Evolutionary conservation across 2,329 filamentous ascomycete genomes (phyloP).

Genomic region (Cryoendolithus antarcticus): DNA sequence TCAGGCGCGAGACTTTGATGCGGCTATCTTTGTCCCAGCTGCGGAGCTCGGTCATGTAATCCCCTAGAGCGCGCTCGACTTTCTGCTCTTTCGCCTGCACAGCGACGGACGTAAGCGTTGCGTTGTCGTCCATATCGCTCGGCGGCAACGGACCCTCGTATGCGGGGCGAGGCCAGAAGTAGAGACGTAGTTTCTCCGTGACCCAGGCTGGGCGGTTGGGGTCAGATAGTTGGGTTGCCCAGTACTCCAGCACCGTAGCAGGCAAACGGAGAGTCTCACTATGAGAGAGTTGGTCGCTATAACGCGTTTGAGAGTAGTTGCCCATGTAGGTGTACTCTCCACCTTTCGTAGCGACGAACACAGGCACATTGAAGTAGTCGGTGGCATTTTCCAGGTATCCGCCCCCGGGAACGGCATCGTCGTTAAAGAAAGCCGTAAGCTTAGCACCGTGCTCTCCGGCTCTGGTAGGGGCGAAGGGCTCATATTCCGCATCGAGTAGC

Average conservation of each 20-base stretch:
- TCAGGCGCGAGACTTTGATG: slow-evolving; percentile 24
- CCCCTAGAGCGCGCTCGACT: slow-evolving; percentile 21
- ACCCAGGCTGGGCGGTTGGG: slow-evolving; percentile 29
- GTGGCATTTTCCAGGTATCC: slow-evolving; percentile 7
- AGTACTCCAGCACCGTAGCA: slow-evolving; percentile 21
- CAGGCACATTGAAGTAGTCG: slow-evolving; percentile 27
- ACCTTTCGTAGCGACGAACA: slow-evolving; percentile 26
- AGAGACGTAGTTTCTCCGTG: slow-evolving; percentile 26
- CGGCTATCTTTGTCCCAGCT: slow-evolving; percentile 29
- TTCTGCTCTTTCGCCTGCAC: slow-evolving; percentile 11
- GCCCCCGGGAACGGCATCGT: slow-evolving; percentile 16
- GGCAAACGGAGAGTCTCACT: slow-evolving; percentile 29
- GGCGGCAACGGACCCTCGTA: slow-evolving; percentile 26
- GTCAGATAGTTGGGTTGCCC: slow-evolving; percentile 27
- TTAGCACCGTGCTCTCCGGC: slow-evolving; percentile 35
- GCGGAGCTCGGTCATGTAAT: slow-evolving; percentile 23
- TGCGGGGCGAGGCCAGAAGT: slow-evolving; percentile 30
- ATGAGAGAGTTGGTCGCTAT: slow-evolving; percentile 32
- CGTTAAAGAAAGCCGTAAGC: slow-evolving; percentile 34
- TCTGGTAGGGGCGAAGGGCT: slow-evolving; percentile 30
- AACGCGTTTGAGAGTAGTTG: slow-evolving; percentile 33
- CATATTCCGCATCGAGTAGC: slow-evolving; percentile 24
- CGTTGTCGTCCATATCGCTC: background rate
- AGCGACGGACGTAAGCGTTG: slow-evolving; percentile 6
- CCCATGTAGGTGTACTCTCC: slow-evolving; percentile 32